Base-by-base conservation (phyloP, 306 rosid genomes). In the Malus fusca region DNA sequence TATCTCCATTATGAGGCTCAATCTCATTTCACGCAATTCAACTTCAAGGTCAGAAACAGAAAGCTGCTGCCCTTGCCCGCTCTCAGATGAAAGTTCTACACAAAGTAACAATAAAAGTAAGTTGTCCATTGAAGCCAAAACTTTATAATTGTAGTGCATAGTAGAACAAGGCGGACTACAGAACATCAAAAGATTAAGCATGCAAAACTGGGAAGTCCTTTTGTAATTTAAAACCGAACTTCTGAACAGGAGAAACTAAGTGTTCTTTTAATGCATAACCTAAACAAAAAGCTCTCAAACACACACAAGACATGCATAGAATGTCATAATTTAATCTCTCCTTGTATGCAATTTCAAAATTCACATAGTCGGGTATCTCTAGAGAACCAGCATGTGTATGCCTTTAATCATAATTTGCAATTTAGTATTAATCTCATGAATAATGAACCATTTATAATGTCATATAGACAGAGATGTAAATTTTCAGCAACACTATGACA, bases 1-100 rank as follows among this genome's bases (percentile, higher is more conserved):
- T 52, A 89, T 86, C 77, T 96, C 99, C 92, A 85, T 78, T 86
- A 88, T 75, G 21, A 92, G 79, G 69, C 85, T 83, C 88, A 89
- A 55, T 76, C 86, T 92, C 80, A 92, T 85, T 88, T 88, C 93
- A 77, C 88, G 79, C 76, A 89, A 85, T 69, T 96, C 93, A 79
- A 82, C 75, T 81, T 96, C 96, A 80, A 63, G 56, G 68, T 88
- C 79, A 14, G 65, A 21, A 42, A 55, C 44, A 75, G 82, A 82
- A 74, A 78, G 79, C 64, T 77, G 96, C 74, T 75, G 61, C 70
- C 86, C 85, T 22, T 75, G 61, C 62, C 86, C 87, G 31, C 97
- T 28, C 23, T 83, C 92, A 1, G 92, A 91, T 51, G 90, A 88
- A 71, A 96, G 88, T 78, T 89, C 99, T 96, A 71, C 83, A 77